Percentiles rank a stretch among this genome's conserved stretches.
These are phyloP conservation scores for Tritrichomonas musculus DNA, from an alignment of 208 protist species.

Conservation along the genomic window DNA sequence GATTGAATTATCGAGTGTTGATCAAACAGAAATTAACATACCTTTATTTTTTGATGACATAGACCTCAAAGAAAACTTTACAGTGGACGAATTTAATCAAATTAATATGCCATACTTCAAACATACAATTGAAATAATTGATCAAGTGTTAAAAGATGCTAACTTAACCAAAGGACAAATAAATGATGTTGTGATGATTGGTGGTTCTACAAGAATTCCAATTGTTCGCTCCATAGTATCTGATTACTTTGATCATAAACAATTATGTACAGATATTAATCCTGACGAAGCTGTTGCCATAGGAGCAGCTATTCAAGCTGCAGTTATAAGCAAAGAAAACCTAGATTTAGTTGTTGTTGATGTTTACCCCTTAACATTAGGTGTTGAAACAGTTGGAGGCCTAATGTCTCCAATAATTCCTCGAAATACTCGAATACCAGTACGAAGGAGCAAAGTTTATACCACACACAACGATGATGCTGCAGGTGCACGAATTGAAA, in stretches of 20 bases:
- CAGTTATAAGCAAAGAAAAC: constrained; percentile 67
- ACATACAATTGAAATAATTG: constrained; percentile 76
- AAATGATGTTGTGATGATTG: constrained; percentile 89
- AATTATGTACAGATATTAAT: constrained; percentile 67
- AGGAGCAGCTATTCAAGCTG: constrained; percentile 92
- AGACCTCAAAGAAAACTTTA: constrained; percentile 67
- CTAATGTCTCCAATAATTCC: constrained; percentile 72
- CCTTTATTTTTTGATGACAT: constrained; percentile 75
- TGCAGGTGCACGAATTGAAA: constrained; percentile 78
- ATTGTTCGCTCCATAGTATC: constrained; percentile 61
- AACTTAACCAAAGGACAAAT: constrained; percentile 82
- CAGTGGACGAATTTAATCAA: constrained; percentile 80
- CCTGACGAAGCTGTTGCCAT: constrained; percentile 93
- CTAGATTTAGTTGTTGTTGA: constrained; percentile 73
- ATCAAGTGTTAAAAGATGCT: constrained; percentile 79
- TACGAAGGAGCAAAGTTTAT: constrained; percentile 86
- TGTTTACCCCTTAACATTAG: constrained; percentile 86
- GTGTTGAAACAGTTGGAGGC: constrained; percentile 82
- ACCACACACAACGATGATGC: constrained; percentile 75
- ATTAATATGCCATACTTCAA: constrained; percentile 89
- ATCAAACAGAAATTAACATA: constrained; percentile 67
- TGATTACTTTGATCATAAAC: constrained; percentile 76
- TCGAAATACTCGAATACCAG: constrained; percentile 77
- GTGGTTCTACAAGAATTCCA: constrained; percentile 86
- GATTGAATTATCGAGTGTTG: constrained; percentile 65